Conservation (phyloP, 148 eudicot species). For the Nepenthes gracilis region DNA sequence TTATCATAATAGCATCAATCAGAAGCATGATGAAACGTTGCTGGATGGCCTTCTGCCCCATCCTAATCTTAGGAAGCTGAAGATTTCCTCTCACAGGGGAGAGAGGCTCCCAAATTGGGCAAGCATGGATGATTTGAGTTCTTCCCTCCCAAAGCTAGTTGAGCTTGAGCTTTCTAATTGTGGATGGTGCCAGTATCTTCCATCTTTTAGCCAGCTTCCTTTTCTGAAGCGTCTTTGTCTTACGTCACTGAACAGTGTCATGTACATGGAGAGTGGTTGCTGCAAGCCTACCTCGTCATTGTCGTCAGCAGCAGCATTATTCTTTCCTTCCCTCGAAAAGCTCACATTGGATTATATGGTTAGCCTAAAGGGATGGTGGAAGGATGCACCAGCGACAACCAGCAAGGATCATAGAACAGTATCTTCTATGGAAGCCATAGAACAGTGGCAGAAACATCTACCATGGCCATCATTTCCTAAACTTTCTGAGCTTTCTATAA, state of each 20-base stretch:
- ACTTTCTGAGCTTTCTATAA: background rate
- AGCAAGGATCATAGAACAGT: background rate
- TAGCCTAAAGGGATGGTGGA: slow-evolving; percentile 27
- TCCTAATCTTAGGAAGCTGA: background rate
- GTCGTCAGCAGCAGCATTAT: background rate
- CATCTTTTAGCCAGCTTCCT: background rate
- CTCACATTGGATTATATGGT: background rate
- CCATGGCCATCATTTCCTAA: slow-evolving; percentile 9
- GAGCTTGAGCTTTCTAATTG: background rate
- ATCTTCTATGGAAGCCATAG: background rate
- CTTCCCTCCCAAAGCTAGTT: background rate
- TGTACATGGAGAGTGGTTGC: background rate
- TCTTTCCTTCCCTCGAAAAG: slow-evolving; percentile 25
- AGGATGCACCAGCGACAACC: background rate
- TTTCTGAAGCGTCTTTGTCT: background rate
- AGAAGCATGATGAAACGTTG: background rate
- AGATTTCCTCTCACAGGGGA: background rate
- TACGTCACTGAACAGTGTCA: background rate
- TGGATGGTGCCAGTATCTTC: background rate
- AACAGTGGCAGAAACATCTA: background rate
- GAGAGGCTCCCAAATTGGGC: background rate
- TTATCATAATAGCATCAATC: background rate
- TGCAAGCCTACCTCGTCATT: background rate
- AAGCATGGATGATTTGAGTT: background rate
- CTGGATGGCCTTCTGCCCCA: background rate